Percentiles rank a stretch among this genome's conserved stretches.
Conservation (phyloP, 208 protist species). For the Trypanosoma cruzi region DNA sequence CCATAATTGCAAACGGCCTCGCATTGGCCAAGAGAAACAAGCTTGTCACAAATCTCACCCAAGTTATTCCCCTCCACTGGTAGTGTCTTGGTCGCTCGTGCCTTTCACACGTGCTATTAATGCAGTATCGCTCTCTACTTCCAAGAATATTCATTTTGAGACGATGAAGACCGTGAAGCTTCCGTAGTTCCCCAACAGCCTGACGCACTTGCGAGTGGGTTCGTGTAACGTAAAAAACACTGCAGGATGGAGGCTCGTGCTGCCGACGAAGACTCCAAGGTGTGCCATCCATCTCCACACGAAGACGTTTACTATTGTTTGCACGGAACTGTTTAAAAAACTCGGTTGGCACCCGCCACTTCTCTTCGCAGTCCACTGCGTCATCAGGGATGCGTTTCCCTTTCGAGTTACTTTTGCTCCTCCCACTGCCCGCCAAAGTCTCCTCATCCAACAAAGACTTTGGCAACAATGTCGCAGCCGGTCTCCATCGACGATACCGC, state of each 20-base stretch:
- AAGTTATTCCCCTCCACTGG: conserved; percentile 80
- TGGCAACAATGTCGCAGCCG: conserved; percentile 21
- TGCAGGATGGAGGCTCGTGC: conserved; percentile 56
- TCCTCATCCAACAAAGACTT: conserved; percentile 63
- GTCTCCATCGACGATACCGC: conserved; percentile 66
- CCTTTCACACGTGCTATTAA: conserved; percentile 75
- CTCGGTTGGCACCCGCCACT: conserved; percentile 34
- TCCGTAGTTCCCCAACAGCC: conserved; percentile 92
- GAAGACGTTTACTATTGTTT: conserved; percentile 34
- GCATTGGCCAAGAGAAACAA: conserved; percentile 70
- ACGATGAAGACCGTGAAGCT: conserved; percentile 60
- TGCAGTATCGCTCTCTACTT: conserved; percentile 95
- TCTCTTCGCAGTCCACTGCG: conserved; percentile 16
- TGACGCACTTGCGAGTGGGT: conserved; percentile 98
- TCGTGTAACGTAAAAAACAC: conserved; percentile 95
- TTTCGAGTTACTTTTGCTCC: too few relatives aligned
- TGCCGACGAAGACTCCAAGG: conserved; percentile 60
- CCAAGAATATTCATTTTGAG: conserved; percentile 93
- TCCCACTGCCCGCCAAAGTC: background rate
- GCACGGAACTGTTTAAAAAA: conserved; percentile 72
- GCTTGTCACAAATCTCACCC: conserved; percentile 83
- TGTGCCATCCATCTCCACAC: conserved; percentile 50
- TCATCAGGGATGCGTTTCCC: background rate
- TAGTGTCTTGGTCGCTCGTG: conserved; percentile 51
- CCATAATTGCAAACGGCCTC: conserved; percentile 59